Evolutionary conservation across 805 yeast species (phyloP), one percentile per base, ranked within the genome.

Genomic region (Kazachstania bromeliacearum): DNA sequence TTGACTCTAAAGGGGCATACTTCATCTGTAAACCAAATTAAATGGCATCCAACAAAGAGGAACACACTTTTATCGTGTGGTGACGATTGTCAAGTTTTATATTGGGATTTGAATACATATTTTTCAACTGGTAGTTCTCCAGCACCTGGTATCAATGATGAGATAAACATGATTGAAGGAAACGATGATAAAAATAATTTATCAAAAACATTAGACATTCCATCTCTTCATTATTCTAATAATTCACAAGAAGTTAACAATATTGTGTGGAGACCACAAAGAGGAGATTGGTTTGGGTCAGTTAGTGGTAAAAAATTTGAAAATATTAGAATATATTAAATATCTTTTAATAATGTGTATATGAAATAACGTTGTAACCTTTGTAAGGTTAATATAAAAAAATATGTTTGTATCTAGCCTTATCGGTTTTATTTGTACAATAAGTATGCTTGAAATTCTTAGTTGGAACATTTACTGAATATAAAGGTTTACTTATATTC

Each of bases 281-380:
- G 40, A 9, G 95, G 89, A 10, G 79, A 77, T 44, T 85, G 94
- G 94, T 66, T 85, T 44, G 95, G 94, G 4, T 73, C 41, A 21
- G 60, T 61, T 3, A 45, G 59, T 31, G 64, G 65, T 9, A 63
- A 61, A 30, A 58, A 53, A 3, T 52, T 63, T 33, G 63, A 62
- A 34, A 62, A 57, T 31, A 60, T 63, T 9, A 57, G 46, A 28
- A 44, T 34, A 17, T 33, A 19, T 13, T 26, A 18, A 28, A 31
- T 9, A n/a, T 22, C 10, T 32, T 16, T 12, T 5, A 6, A 9
- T 28, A 12, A 28, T 27, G 30, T 13, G 7, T 27, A 12, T 27
- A 27, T 12, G 25, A 22, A 22, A 8, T 22, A 13, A 27, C 30
- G 7, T 27, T n/a, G 14, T 7, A 12, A 27, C 12, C 7, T 27